Base-by-base conservation (phyloP, 116 monocot genomes). In the Iris pallida region DNA sequence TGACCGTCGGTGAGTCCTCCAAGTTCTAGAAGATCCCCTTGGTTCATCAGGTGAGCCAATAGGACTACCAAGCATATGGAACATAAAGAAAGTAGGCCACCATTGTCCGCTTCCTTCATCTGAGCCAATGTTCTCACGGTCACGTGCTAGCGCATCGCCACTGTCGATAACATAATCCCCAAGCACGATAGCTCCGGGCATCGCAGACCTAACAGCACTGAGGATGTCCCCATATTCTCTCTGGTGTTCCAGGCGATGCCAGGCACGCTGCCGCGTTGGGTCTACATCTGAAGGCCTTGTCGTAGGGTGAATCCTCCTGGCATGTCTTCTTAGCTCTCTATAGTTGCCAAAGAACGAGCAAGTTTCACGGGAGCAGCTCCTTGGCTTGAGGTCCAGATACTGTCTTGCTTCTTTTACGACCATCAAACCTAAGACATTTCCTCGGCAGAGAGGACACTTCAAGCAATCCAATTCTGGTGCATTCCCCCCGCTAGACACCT, bases 401-500 rank as follows among this genome's bases (percentile, higher is more conserved):
- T 79, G 64, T 45, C 92, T 79, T 45, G 83, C 78, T 53, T 88
- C 92, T 17, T 83, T 77, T 15, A 86, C 75, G 19, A 88, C 80
- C 83, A 66, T 81, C 81, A 75, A 83, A 11, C 86, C 81, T 16
- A 73, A 44, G 1, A 92, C 88, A 16, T 6, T 62, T 30, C 92
- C 92, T 45, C 88, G 73, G 48, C 92, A 92, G 63, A 92, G 77
- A 6, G 92, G 92, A 43, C 92, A 92, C 66, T 75, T 81, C 70
- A 91, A 61, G 46, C 51, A 45, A 61, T 64, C 63, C 12, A 10
- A 46, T 12, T 83, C 69, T 2, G 30, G 46, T 1, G 42, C 4
- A 43, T 68, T 68, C 49, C 62, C 9, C 11, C 52, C 70, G 59
- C 30, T 41, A n/a, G 30, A 30, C 30, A 30, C 30, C 0, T 30